Base-by-base conservation (phyloP, 129 eudicot genomes). In the Kitagawia praeruptora region DNA sequence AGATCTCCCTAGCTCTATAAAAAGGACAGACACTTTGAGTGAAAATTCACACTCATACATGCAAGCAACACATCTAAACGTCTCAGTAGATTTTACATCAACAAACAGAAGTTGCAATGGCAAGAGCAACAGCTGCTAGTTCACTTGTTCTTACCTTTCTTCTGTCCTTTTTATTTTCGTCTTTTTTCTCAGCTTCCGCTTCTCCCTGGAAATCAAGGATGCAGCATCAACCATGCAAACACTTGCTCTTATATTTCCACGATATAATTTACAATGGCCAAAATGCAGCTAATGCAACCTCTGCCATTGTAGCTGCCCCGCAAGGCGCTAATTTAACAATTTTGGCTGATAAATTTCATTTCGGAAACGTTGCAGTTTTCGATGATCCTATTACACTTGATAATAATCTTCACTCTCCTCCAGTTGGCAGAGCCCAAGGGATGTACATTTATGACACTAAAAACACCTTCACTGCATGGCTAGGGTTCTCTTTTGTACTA, bases 301-400 rank as follows among this genome's bases (percentile, higher is more conserved):
- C 96, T 3, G 86, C 85, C 58, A 92, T 88, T 0, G 88, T 90
- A 15, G 91, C 86, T 34, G 84, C 92, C 18, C 96, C 96, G 3
- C 67, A 80, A 13, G 82, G 92, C 85, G 89, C 85, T 0, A 89
- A 89, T 86, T 77, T 28, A 28, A 86, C 90, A 14, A 78, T 76
- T n/a, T 37, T 90, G 45, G 87, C 87, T 1, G 70, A 23, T 0
- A 70, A 82, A 4, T 72, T 70, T 80, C 83, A 80, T 58, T 92
- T 92, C 37, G 96, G 93, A 0, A 79, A 88, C 44, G 8, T 87
- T 6, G 88, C 85, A 13, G 87, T 90, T n/a, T 90, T 92, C 37
- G 96, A 92, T 69, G 93, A 90, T 49, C 96, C 96, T 14, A 77
- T 90, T n/a, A 92, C 97, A 9, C 79, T 85, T 4, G 91, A 90